Base-by-base conservation (phyloP, 192 early-diverging fungal species). In the Cladochytrium replicatum region DNA sequence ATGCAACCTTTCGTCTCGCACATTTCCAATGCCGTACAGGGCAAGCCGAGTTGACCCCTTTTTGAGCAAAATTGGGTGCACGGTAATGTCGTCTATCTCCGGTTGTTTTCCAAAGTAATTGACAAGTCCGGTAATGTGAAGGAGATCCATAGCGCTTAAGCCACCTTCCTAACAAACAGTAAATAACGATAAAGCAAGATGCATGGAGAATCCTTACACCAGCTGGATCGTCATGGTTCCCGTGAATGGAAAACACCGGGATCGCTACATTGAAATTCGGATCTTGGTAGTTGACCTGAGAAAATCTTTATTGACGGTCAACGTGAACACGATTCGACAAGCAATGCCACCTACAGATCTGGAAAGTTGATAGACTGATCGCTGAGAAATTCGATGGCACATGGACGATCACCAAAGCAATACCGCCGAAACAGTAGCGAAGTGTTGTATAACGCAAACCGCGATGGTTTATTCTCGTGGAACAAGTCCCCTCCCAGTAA, bases 191-290 rank as follows among this genome's bases (percentile, higher is more conserved):
- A 24, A 2, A 42, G 25, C 8, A 41, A 7, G 13, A 22, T 9
- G 22, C 0, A 45, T 2, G 1, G 7, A n/a, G 11, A 29, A 7
- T 26, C 48, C 19, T n/a, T 56, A 73, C 74, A 13, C 89, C 91
- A 8, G 81, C 72, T 13, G 93, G 93, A 60, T 94, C 90, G 51
- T 97, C 93, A 54, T 97, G 93, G 66, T 97, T 97, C 0, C 93
- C 93, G 58, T 97, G 93, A 43, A 97, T 97, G 0, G 89, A 85
- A 55, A 95, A 97, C 0, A 97, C 77, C 0, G 93, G 93, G 11
- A 91, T 74, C 3, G 72, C 52, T 4, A 94, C 68, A 50, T 94
- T 94, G 8, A 82, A 54, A 52, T 97, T 92, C 2, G 86, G 81
- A 46, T 94, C 88, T 51, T 80, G 70, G 62, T 88, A 92, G 49